phyloP scores from a whole-genome alignment of 1,139 yeast genomes.

The Hyphopichia buzzinii region DNA sequence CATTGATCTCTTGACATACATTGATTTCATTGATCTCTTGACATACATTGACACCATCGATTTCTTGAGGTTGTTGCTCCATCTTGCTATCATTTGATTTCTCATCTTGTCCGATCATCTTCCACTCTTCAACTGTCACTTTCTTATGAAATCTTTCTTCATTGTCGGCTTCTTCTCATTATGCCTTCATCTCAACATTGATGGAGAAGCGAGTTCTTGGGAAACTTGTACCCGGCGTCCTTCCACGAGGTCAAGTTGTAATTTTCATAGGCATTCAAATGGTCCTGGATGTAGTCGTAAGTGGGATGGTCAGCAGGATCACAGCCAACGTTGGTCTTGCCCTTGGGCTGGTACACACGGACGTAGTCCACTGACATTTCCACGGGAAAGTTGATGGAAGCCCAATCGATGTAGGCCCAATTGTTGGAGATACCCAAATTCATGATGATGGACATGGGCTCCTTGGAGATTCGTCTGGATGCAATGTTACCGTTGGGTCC shows the following conservation, averaged over 20 bases:
- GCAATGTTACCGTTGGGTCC: constrained; percentile 30
- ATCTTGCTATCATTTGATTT: too few species aligned
- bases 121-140: too few species aligned
- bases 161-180: too few species aligned
- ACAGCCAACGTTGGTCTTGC: constrained; percentile 20
- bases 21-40: too few species aligned
- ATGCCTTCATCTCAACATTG: too few species aligned
- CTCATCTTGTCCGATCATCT: too few species aligned
- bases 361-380: constrained; percentile 24
- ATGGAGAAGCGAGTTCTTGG: constrained; percentile 15
- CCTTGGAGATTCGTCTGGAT: constrained; percentile 23
- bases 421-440: constrained; percentile 28
- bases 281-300: constrained; percentile 20
- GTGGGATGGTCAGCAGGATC: constrained; percentile 28
- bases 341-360: constrained; percentile 26
- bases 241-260: constrained; percentile 22
- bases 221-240: constrained; percentile 23
- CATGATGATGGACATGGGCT: constrained; percentile 27
- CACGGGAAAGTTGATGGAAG: constrained; percentile 23
- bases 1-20: too few species aligned
- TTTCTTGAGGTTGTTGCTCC: too few species aligned
- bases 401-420: constrained; percentile 34
- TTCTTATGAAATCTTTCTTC: too few species aligned
- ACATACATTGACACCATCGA: too few species aligned
- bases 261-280: constrained; percentile 20